Base-by-base conservation (phyloP, 441 rosid species). In the Bocquillonia castaneifolia region DNA sequence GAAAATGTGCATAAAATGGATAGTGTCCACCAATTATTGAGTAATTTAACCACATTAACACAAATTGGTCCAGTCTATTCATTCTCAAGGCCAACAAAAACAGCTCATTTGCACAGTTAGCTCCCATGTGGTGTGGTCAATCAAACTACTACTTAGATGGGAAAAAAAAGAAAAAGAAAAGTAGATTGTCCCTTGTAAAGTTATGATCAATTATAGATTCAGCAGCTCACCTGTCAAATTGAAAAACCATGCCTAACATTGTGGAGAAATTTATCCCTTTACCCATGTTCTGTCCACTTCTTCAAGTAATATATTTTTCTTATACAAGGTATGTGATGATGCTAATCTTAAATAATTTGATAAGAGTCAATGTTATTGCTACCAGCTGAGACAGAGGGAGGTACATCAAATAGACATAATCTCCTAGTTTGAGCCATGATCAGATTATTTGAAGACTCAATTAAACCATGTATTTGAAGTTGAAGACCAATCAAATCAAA, bases 321-420 rank as follows among this genome's bases (percentile, higher is more conserved):
- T 32, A 40, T 40, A 9, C 5, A 22, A 2, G 36, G n/a, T 18
- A 26, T 10, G n/a, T 8, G 6, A 60, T n/a, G 22, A 50, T 37
- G 10, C 29, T 37, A 36, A 36, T 67, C 54, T 20, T 15, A 59
- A 26, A 32, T 63, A 34, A 48, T 62, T 50, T 67, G 6, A 44
- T 50, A 66, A 51, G 42, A 44, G 42, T 67, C 70, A 59, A 64
- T 64, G 40, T 28, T 64, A 31, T 58, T 26, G 44, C 23, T 17
- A 32, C 51, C 25, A n/a, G n/a, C n/a, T n/a, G n/a, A n/a, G n/a
- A n/a, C n/a, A n/a, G n/a, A n/a, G n/a, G n/a, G n/a, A n/a, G n/a
- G n/a, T n/a, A n/a, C n/a, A n/a, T n/a, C n/a, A n/a, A n/a, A n/a
- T n/a, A n/a, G n/a, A n/a, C n/a, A n/a, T n/a, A n/a, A n/a, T n/a